Evolutionary conservation across 371 early-diverging fungal genomes (phyloP), one percentile per base, ranked within the genome.

Genomic region (Globomyces sp.): DNA sequence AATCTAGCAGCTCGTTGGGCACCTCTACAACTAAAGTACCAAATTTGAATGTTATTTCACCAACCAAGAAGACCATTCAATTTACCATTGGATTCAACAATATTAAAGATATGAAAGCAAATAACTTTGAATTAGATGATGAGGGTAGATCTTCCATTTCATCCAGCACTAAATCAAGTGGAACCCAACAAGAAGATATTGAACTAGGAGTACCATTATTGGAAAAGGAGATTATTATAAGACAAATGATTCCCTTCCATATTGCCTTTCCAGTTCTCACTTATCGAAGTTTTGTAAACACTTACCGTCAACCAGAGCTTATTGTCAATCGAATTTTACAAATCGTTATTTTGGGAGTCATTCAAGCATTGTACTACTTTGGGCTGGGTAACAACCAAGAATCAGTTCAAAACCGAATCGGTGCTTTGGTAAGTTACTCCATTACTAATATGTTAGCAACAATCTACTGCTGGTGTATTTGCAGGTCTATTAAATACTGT

Each of bases 401-500:
- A 8, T 64, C 68, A 2, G 75, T 79, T 4, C 77, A 71, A 47
- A 66, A 63, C 49, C 63, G 76, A 4, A 53, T 79, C 24, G 79
- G 79, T 11, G 10, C 74, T 8, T 44, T 79, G 24, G 24, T 24
- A 24, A 24, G 24, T 24, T 24, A 24, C 24, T 24, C 24, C 24
- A 24, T 24, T 24, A 24, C 24, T 24, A 24, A 24, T 24, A 24
- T 24, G 24, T 24, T 24, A 24, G 75, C 79, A 76, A 65, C 71
- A 76, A 62, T 49, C 64, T 24, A 67, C 68, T 3, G 57, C 74
- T n/a, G 52, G 72, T 11, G 48, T 74, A 41, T 79, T 76, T 65
- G 70, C 76, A 13, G 79, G 77, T n/a, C 70, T 76, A 75, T 62
- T 76, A 42, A 76, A 73, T 55, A 73, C 72, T 57, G 45, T 79